A percentile compares a stretch with the other conserved stretches of the same genome.
Conservation (phyloP, 2,329 filamentous ascomycete genomes). For the Xylariaceae sp. region DNA sequence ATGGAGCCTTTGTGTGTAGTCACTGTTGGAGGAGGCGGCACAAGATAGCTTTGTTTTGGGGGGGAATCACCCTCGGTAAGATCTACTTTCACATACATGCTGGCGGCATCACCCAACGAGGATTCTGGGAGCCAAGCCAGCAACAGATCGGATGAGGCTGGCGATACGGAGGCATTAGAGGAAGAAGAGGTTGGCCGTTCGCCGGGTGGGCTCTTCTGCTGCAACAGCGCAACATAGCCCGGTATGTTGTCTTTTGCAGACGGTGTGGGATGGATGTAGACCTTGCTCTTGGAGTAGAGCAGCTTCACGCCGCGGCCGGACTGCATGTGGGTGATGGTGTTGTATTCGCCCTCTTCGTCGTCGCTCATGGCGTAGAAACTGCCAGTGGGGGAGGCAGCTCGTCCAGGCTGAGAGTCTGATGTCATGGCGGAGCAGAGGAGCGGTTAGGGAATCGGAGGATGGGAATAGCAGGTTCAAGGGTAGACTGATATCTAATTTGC, state of each 20-base stretch:
- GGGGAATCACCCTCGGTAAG: constrained; percentile 75
- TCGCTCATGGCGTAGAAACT: constrained; percentile 96
- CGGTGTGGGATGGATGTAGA: constrained; percentile 92
- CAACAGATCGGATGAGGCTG: constrained; percentile 68
- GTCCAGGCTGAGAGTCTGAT: constrained; percentile 31
- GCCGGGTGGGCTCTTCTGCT: constrained; percentile 65
- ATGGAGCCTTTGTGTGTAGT: constrained; percentile 67
- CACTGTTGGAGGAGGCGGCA: constrained; percentile 84
- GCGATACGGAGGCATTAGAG: constrained; percentile 36
- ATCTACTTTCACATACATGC: constrained; percentile 94
- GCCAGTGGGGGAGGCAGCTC: constrained; percentile 67
- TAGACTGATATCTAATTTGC: no score
- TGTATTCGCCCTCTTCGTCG: constrained; percentile 92
- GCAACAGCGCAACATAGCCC: constrained; percentile 87
- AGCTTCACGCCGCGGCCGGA: constrained; percentile 85
- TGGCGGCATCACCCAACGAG: constrained; percentile 77
- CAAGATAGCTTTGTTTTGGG: constrained; percentile 82
- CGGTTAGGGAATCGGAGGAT: neutral
- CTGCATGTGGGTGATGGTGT: constrained; percentile 79
- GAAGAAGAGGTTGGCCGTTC: constrained; percentile 42
- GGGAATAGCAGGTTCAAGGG: no score
- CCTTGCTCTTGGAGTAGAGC: constrained; percentile 96
- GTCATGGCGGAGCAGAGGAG: constrained; percentile 29
- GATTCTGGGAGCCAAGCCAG: constrained; percentile 93
- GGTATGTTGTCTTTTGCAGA: constrained; percentile 94